These are phyloP conservation scores for Metarhizium rileyi DNA, from an alignment of 2,329 filamentous ascomycete genomes.

Conservation along the genomic window DNA sequence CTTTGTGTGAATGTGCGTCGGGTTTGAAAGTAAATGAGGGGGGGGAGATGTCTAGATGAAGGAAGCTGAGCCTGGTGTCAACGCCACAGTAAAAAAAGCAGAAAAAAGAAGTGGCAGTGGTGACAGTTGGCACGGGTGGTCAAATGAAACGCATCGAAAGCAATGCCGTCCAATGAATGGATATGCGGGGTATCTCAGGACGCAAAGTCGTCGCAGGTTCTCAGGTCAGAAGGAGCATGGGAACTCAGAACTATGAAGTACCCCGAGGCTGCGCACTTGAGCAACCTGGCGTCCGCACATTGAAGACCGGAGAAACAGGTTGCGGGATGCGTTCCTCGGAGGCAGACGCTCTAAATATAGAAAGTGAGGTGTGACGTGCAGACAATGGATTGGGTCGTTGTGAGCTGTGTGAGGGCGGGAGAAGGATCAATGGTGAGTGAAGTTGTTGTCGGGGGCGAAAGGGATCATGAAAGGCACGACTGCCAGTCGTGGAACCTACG, in stretches of 20 bases:
- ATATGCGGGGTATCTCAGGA: neutral
- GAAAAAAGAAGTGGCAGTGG: neutral
- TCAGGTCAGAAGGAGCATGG: neutral
- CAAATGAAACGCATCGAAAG: neutral
- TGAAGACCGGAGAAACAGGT: too few relatives aligned
- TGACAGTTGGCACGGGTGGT: neutral
- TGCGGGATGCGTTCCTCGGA: too few relatives aligned
- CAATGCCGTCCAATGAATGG: neutral
- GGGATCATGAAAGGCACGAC: neutral
- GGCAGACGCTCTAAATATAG: neutral
- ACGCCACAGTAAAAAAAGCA: neutral
- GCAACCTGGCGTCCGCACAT: too few relatives aligned
- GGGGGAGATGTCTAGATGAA: neutral
- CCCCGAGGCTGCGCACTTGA: neutral
- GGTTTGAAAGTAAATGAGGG: neutral
- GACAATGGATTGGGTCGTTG: neutral
- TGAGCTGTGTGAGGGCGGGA: neutral
- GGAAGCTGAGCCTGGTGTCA: neutral
- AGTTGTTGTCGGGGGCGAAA: neutral
- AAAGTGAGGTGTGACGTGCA: neutral
- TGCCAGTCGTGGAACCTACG: neutral
- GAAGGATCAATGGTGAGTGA: too few relatives aligned
- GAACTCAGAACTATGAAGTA: too few relatives aligned
- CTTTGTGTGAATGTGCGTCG: neutral
- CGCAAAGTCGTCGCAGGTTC: neutral